Base-by-base conservation (phyloP, 257 asterid species). In the Marsdenia floribunda region DNA sequence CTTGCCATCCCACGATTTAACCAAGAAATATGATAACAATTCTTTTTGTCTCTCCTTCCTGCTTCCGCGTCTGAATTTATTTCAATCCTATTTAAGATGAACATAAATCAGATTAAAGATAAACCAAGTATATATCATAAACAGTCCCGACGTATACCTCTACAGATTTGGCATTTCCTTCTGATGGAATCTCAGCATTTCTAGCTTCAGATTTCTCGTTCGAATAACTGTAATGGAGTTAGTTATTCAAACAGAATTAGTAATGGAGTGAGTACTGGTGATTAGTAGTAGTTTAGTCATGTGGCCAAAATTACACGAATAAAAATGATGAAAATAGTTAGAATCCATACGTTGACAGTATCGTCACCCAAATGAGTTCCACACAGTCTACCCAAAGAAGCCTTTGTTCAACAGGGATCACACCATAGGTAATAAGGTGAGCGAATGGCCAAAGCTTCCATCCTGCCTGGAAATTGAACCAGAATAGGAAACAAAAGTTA, bases 131-230 rank as follows among this genome's bases (percentile, higher is more conserved):
- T 60, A 21, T 0, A 60, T 68, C 16, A 29, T 37, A 47, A 33
- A 44, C 47, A 58, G 53, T 37, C 24, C 38, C 33, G 40, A 50
- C 78, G 63, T 81, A 88, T 81, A 88, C 96, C 91, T 88, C 84
- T 19, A 87, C 49, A n/a, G 90, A 72, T 76, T 71, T 77, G 53
- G 77, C 38, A 65, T 71, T 84, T 71, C 74, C 91, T 81, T 89
- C 96, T 13, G 67, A 84, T 9, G 87, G 79, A 37, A 15, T 83
- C 80, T 90, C 97, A 1, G 90, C 76, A 61, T 77, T 79, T 82
- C 94, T 85, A n/a, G 93, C 88, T 83, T 92, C 96, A 2, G 97
- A 92, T 83, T 92, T 92, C 89, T 90, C 98, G 46, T 92, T 92
- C 8, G 96, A 90, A 80, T 86, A 89, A 75, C 97, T 92, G 70